Evolutionary conservation across 1,284 basidiomycete genomes (phyloP).

Genomic region (Irpex lacteus): DNA sequence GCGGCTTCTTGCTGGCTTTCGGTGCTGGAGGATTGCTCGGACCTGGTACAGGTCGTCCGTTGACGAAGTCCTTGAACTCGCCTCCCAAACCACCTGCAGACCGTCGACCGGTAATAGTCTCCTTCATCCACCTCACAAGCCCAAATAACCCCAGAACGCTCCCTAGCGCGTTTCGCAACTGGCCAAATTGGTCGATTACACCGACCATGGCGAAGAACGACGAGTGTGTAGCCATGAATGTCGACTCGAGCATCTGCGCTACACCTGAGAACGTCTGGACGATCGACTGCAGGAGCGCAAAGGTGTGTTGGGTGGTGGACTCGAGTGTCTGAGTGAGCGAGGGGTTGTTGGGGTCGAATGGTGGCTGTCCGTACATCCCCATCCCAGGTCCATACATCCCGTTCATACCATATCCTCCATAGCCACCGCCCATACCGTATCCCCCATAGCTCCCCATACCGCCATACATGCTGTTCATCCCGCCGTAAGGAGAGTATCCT

Average conservation of each 20-base stretch:
- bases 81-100: constrained; percentile 40
- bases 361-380: constrained; percentile 41
- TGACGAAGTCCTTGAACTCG: constrained; percentile 70
- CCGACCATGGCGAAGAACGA: constrained; percentile 99
- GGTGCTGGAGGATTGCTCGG: constrained; percentile 43
- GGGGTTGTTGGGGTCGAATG: constrained; percentile 50
- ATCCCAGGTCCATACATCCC: constrained; percentile 38
- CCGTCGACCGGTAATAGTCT: constrained; percentile 54
- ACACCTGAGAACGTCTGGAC: constrained; percentile 96
- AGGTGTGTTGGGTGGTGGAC: constrained; percentile 88
- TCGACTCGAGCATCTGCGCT: constrained; percentile 96
- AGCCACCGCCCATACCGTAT: constrained; percentile 29
- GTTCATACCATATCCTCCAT: constrained; percentile 31
- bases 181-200: constrained; percentile 93
- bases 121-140: constrained; percentile 80
- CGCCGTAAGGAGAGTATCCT: constrained; percentile 36
- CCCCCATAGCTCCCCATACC: constrained; percentile 38
- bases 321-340: constrained; percentile 88
- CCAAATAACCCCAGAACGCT: constrained; percentile 94
- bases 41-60: constrained; percentile 60
- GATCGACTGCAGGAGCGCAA: constrained; percentile 90
- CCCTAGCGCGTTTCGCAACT: constrained; percentile 88
- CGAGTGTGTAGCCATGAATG: constrained; percentile 98
- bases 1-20: constrained; percentile 83
- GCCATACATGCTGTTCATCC: constrained; percentile 36